Evolutionary conservation across 257 asterid species (phyloP).

Genomic region (Henckelia pumila): DNA sequence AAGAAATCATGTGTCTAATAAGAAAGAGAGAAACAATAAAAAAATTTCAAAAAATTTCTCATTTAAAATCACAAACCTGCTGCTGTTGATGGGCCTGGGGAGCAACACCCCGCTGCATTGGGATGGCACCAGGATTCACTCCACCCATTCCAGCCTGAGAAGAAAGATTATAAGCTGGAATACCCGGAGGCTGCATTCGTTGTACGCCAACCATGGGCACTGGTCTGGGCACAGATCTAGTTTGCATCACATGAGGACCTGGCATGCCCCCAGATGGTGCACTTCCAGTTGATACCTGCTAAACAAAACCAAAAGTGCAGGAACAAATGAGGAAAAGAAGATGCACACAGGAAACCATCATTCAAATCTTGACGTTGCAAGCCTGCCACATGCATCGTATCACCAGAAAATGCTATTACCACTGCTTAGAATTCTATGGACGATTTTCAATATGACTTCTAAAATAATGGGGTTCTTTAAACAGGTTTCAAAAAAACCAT

Average conservation of each 20-base stretch:
- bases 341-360: constrained; percentile 5
- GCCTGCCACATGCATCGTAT: background rate
- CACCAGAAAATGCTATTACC: background rate
- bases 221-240: constrained; percentile 78
- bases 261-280: constrained; percentile 58
- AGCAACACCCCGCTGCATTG: constrained; percentile 87
- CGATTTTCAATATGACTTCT: background rate
- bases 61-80: constrained; percentile 46
- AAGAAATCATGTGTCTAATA: constrained; percentile 17
- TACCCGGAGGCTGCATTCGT: constrained; percentile 81
- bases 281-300: constrained; percentile 74
- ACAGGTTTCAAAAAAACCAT: background rate
- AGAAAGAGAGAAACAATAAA: constrained; percentile 22
- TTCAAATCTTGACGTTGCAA: background rate
- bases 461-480: background rate
- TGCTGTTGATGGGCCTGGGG: constrained; percentile 92
- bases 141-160: constrained; percentile 89
- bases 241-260: constrained; percentile 77
- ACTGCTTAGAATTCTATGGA: constrained; percentile 11
- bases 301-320: constrained; percentile 7
- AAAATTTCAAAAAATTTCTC: constrained; percentile 3
- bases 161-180: constrained; percentile 72
- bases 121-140: constrained; percentile 74
- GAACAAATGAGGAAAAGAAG: constrained; percentile 18
- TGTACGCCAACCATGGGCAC: constrained; percentile 80